phyloP scores from a whole-genome alignment of 345 rosid species.

The Psidium friedrichsthalianum region DNA sequence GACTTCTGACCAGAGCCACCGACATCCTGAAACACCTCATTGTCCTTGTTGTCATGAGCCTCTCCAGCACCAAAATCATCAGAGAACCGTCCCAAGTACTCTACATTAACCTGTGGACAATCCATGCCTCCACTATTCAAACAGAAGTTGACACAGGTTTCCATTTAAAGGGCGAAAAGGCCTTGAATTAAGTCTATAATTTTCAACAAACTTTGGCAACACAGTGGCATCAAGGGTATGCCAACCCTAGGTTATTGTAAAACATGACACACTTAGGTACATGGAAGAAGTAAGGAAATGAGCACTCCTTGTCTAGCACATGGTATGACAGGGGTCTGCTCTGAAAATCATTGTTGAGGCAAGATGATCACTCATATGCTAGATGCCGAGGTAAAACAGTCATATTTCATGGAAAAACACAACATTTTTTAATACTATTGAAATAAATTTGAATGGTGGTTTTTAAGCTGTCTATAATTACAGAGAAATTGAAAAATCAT shows the following conservation, averaged over 20 bases:
- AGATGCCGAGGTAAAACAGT: not conserved
- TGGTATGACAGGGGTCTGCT: not conserved
- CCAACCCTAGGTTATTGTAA: not conserved
- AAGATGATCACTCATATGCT: not conserved
- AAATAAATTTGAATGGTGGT: no score
- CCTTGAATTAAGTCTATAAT: not conserved
- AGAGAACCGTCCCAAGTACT: slow-evolving; percentile 63
- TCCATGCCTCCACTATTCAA: not conserved
- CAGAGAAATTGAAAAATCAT: no score
- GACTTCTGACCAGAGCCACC: slow-evolving; percentile 28
- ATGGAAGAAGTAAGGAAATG: not conserved
- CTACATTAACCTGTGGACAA: slow-evolving; percentile 56
- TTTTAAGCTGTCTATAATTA: no score
- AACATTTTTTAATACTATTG: not conserved
- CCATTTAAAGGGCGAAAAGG: not conserved
- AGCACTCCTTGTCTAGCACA: not conserved
- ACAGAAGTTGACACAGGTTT: not conserved
- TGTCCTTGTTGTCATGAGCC: slow-evolving; percentile 22
- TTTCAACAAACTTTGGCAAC: not conserved
- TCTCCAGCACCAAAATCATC: slow-evolving; percentile 65
- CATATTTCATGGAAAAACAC: not conserved
- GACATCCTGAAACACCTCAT: slow-evolving; percentile 8
- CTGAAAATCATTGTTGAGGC: not conserved
- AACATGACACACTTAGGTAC: not conserved
- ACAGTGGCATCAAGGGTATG: not conserved